Evolutionary conservation across 2,329 filamentous ascomycete genomes (phyloP).

Genomic region (Torrubiellomyces zombiae): DNA sequence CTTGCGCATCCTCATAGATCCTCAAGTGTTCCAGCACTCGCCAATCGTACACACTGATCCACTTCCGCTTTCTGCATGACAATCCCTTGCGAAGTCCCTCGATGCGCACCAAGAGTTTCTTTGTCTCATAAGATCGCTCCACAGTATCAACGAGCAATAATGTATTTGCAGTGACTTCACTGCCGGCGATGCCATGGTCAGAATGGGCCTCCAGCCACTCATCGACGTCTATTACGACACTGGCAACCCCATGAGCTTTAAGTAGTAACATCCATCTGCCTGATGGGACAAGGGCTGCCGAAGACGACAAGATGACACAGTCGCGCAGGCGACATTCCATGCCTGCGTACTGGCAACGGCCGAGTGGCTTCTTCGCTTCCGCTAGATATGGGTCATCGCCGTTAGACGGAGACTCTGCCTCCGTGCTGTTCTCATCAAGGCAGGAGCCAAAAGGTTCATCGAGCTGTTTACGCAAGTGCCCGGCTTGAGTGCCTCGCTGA

Average conservation of each 20-base stretch:
- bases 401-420: conserved; percentile 5
- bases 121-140: conserved; percentile 13
- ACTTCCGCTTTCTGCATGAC: conserved; percentile 14
- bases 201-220: conserved; percentile 13
- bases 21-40: conserved; percentile 23
- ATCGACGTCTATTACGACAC: conserved; percentile 16
- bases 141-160: conserved; percentile 27
- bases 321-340: conserved; percentile 20
- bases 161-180: too few species aligned
- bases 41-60: conserved; percentile 30
- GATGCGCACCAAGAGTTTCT: conserved; percentile 16
- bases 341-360: conserved; percentile 18
- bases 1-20: conserved; percentile 18
- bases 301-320: conserved; percentile 23
- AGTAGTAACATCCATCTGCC: conserved; percentile 22
- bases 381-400: not conserved
- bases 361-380: too few species aligned
- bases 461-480: too few species aligned
- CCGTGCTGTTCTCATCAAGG: too few species aligned
- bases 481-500: too few species aligned
- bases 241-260: conserved; percentile 22
- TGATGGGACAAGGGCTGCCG: conserved; percentile 20
- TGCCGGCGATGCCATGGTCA: not conserved
- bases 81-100: conserved; percentile 12
- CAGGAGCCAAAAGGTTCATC: too few species aligned